Evolutionary conservation across 768 basidiomycete genomes (phyloP), one percentile per base, ranked within the genome.

Genomic region (Suillus sp.): DNA sequence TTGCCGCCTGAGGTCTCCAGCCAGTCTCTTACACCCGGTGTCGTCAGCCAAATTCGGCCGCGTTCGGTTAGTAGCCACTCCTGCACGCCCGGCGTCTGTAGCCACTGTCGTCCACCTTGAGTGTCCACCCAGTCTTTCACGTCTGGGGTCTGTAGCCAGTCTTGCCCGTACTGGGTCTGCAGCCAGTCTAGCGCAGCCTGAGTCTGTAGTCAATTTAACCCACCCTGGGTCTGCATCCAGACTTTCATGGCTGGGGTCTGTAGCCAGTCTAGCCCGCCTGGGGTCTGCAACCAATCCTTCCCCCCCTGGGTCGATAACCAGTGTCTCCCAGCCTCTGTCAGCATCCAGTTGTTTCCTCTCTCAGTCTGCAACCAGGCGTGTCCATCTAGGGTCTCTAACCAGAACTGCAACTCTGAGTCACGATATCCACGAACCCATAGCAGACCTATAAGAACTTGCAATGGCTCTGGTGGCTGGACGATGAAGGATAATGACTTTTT

Each of bases 171-270:
- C 45, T 22, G 14, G 14, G 25, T 48, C 14, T 48, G 47, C 25
- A 48, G 13, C 47, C 47, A 48, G 25, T 48, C 47, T 25, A 48
- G 2, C 3, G 25, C 25, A 0, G 22, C 2, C 6, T 25, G 47
- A 3, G n/a, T 22, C 9, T 25, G 47, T 14, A 48, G 47, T 22
- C 47, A 48, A 2, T 48, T n/a, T 6, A 14, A 30, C 10, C 50
- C 30, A 20, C 18, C 50, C 27, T 30, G 48, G 7, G 27, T 18
- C 48, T 3, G 27, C 48, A 50, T 1, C 48, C 50, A 51, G 13
- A n/a, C 45, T 47, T 47, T 22, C 22, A 47, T 47, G 45, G 45
- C 45, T 47, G 47, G 47, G 11, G 47, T 30, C 27, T 51, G 50
- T 9, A 51, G 4, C 50, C 50, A 51, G 3, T 30, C 27, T 30